Conservation (phyloP, 768 basidiomycete species). For the Chalciporus chontae region DNA sequence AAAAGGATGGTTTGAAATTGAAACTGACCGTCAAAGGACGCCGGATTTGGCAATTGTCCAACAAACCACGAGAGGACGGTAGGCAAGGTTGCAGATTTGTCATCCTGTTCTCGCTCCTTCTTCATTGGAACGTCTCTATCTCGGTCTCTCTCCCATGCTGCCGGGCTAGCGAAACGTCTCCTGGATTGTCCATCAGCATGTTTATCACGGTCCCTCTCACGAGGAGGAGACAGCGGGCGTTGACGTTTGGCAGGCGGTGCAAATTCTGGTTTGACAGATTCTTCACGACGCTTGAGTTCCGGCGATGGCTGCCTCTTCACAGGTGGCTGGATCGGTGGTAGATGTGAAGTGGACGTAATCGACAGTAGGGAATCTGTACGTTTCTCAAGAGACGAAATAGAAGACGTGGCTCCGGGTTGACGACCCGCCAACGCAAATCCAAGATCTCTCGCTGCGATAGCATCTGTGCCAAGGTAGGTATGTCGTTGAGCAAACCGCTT, state of each 20-base stretch:
- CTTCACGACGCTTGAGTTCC: conserved; percentile 41
- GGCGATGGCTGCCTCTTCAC: conserved; percentile 33
- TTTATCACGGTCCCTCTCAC: conserved; percentile 49
- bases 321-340: conserved; percentile 21
- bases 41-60: conserved; percentile 66
- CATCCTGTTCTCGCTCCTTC: conserved; percentile 40
- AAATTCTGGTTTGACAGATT: conserved; percentile 36
- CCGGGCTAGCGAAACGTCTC: conserved; percentile 40
- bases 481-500: conserved; percentile 89
- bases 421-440: conserved; percentile 61
- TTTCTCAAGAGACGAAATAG: conserved; percentile 27
- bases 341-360: conserved; percentile 25
- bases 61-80: conserved; percentile 80
- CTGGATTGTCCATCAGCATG: conserved; percentile 35
- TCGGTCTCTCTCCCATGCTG: conserved; percentile 42
- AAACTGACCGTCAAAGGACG: conserved; percentile 79
- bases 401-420: conserved; percentile 22
- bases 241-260: conserved; percentile 43
- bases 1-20: too few relatives aligned
- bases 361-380: conserved; percentile 37
- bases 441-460: conserved; percentile 85
- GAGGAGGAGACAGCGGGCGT: conserved; percentile 44
- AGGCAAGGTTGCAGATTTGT: conserved; percentile 48
- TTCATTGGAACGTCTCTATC: conserved; percentile 40
- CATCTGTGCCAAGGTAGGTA: conserved; percentile 69